Evolutionary conservation across 1,284 basidiomycete genomes (phyloP).

Genomic region (Pseudozyma tsukubaensis): DNA sequence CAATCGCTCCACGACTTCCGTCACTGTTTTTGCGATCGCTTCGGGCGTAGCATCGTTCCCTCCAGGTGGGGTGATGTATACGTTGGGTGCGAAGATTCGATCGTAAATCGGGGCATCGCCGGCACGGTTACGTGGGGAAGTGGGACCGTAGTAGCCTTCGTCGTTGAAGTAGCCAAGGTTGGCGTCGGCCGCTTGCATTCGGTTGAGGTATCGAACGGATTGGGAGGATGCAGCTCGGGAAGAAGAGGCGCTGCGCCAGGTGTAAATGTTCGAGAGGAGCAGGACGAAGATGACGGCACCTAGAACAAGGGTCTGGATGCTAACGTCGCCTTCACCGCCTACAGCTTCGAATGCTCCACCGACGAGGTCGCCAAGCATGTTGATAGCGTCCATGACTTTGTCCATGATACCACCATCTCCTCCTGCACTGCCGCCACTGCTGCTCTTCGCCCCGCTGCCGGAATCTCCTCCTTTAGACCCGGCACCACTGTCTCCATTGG

Average conservation of each 20-base stretch:
- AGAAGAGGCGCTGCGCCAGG: slow-evolving; percentile 21
- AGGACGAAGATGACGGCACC: slow-evolving; percentile 63
- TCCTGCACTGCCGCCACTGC: background rate
- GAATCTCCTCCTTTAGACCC: slow-evolving; percentile 3
- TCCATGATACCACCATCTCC: slow-evolving; percentile 16
- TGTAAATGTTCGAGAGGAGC: slow-evolving; percentile 68
- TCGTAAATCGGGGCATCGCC: slow-evolving; percentile 13
- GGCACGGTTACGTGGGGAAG: slow-evolving; percentile 16
- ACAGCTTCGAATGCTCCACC: slow-evolving; percentile 49
- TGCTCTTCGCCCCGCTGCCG: background rate
- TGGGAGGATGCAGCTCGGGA: slow-evolving; percentile 4
- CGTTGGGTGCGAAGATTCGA: slow-evolving; percentile 40
- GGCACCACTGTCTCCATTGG: slow-evolving; percentile 1
- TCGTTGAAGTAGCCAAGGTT: slow-evolving; percentile 45
- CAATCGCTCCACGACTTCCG: slow-evolving; percentile 65
- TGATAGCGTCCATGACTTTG: slow-evolving; percentile 30
- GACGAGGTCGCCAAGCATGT: slow-evolving; percentile 42
- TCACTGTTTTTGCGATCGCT: slow-evolving; percentile 64
- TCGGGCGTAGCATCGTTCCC: slow-evolving; percentile 49
- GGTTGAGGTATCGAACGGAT: slow-evolving; percentile 17
- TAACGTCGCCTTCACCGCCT: slow-evolving; percentile 28
- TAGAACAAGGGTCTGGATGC: slow-evolving; percentile 53
- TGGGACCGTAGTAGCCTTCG: slow-evolving; percentile 31
- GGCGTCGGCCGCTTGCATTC: slow-evolving; percentile 26
- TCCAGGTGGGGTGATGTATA: slow-evolving; percentile 44